Conservation (phyloP, 2,329 filamentous ascomycete genomes). For the Colletotrichum plurivorum region DNA sequence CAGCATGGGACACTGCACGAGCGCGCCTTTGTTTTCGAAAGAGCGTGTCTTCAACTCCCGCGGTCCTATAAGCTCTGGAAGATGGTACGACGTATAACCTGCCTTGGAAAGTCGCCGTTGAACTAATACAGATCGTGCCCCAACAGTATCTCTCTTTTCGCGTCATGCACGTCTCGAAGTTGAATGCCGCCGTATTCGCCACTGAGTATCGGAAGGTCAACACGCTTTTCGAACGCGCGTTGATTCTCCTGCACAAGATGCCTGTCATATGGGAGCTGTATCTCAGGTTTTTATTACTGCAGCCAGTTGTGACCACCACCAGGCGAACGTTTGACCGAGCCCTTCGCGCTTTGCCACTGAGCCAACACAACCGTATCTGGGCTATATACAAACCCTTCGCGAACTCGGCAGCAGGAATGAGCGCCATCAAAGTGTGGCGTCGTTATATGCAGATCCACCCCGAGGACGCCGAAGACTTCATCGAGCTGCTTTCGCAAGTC, state of each 20-base stretch:
- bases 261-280: constrained; percentile 99
- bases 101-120: neutral
- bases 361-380: constrained; percentile 97
- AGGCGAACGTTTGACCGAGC: constrained; percentile 93
- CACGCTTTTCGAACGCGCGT: constrained; percentile 89
- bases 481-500: constrained; percentile 87
- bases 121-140: constrained; percentile 19
- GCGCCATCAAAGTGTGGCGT: constrained; percentile 93
- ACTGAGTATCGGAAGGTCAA: constrained; percentile 95
- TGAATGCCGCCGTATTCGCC: constrained; percentile 85
- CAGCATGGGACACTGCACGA: constrained; percentile 88
- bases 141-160: constrained; percentile 88
- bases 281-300: constrained; percentile 87
- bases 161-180: constrained; percentile 82
- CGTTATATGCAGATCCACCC: constrained; percentile 98
- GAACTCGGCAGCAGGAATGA: constrained; percentile 89
- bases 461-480: constrained; percentile 95
- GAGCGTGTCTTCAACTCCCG: constrained; percentile 90
- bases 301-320: constrained; percentile 91
- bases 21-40: constrained; percentile 89
- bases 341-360: constrained; percentile 90
- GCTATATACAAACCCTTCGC: constrained; percentile 91
- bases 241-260: constrained; percentile 98
- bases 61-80: constrained; percentile 99
- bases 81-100: constrained; percentile 69